Evolutionary conservation across 2,329 filamentous ascomycete species (phyloP), one percentile per base, ranked within the genome.

Genomic region (Aspergillus nomiae): DNA sequence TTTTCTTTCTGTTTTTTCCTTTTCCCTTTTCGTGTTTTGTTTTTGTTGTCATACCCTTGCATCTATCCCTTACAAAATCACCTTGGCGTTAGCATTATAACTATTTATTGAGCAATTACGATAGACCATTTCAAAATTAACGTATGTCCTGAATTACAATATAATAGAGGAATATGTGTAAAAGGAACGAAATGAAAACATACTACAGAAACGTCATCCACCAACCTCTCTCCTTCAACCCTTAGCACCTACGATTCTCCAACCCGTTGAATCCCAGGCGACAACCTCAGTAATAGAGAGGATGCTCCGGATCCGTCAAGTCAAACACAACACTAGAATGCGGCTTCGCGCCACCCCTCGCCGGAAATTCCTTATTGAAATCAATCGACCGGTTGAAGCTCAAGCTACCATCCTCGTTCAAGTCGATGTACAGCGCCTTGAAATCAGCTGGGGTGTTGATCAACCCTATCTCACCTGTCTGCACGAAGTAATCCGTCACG

Each of bases 401-500:
- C 59, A 89, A 73, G n/a, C 78, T 78, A 3, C 86, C 86, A 63
- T 88, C 79, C 2, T 80, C 72, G 11, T 81, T 74, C 62, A 89
- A 82, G 62, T 89, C 86, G 67, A 89, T 86, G 78, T 87, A 89
- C 66, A 85, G 82, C 0, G 81, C 86, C 79, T 87, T 88, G 81
- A 83, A 89, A 71, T 89, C 86, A 24, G 80, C 85, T 0, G 86
- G 85, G 0, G 86, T 87, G 70, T 88, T 88, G 70, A 89, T 80
- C 2, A 89, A 77, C 8, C 84, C 84, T 61, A 88, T 87, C 61
- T 86, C 83, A 30, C 86, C 86, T 11, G 82, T 85, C 76, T 89
- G 86, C 3, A 89, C 85, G 69, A 89, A 89, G 78, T 89, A 89
- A 58, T 87, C 87, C n/a, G 85, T 87, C 16, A 89, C 86, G 2